These are phyloP conservation scores for Diutina pseudorugosa DNA, from an alignment of 1,139 yeast genomes.

Conservation along the genomic window DNA sequence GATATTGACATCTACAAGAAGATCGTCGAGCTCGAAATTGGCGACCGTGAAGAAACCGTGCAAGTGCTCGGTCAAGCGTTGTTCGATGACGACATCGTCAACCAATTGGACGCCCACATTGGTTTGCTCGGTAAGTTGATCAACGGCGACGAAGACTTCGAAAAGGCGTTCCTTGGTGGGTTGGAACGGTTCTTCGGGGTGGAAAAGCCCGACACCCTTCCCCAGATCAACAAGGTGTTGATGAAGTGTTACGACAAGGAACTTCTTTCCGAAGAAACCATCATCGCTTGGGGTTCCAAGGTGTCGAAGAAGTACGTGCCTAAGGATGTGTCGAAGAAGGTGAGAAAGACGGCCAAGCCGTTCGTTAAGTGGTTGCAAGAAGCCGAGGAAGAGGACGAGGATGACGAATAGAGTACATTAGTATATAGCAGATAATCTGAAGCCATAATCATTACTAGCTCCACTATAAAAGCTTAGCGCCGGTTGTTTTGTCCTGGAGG, in stretches of 20 bases:
- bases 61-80: conserved; percentile 88
- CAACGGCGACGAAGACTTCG: conserved; percentile 49
- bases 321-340: conserved; percentile 84
- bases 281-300: conserved; percentile 79
- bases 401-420: conserved; percentile 10
- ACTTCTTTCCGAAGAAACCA: conserved; percentile 69
- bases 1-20: conserved; percentile 91
- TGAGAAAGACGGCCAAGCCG: conserved; percentile 92
- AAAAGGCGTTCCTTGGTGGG: conserved; percentile 89
- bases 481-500: not conserved
- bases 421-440: not conserved
- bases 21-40: conserved; percentile 68
- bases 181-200: conserved; percentile 86
- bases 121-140: conserved; percentile 76
- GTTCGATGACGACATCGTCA: conserved; percentile 67
- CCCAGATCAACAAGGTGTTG: conserved; percentile 68
- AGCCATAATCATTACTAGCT: not conserved
- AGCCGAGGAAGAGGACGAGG: conserved; percentile 68
- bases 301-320: conserved; percentile 90
- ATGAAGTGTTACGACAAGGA: conserved; percentile 76
- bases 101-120: conserved; percentile 63
- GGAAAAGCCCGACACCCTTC: conserved; percentile 65
- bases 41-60: conserved; percentile 62
- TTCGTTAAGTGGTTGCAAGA: conserved; percentile 89
- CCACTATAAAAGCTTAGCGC: not conserved